Base-by-base conservation (phyloP, 2,329 filamentous ascomycete species). In the Sclerotinia subarctica region DNA sequence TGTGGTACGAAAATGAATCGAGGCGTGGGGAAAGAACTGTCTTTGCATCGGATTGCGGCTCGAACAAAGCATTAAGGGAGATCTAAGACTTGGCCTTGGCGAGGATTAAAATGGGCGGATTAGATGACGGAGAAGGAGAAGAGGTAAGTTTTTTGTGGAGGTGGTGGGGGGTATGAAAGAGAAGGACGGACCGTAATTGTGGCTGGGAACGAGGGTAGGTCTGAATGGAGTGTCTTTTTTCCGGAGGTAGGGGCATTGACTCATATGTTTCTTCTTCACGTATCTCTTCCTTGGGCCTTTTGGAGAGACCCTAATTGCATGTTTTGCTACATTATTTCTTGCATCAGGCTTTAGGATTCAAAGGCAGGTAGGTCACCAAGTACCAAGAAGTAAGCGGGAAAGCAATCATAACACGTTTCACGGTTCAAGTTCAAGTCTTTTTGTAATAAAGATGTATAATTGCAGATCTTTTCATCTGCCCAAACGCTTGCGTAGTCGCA, bases 401-500 rank as follows among this genome's bases (percentile, higher is more conserved):
- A 5, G 19, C 29, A n/a, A 49, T 24, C n/a, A 47, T 35, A 11
- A 11, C 13, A 5, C 5, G 13, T 49, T 35, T 46, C 29, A 29
- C 2, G 29, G 29, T 29, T 29, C 44, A 49, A 35, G 13, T 11
- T 32, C 5, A 49, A 35, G 6, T 8, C 2, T 17, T 3, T 24
- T 35, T 24, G 42, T 21, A 60, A 47, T 17, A 2, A 24, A 24
- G 26, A 24, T 8, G 32, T 47, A 5, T 29, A 17, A 24, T 15
- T 19, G 4, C 0, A 24, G 19, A 32, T 11, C 26, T 56, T 8
- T n/a, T 15, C 7, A 35, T 35, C 13, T n/a, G 24, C 15, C 2
- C 15, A n/a, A 10, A 35, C 15, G 21, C 29, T 60, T 62, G 58
- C 58, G 46, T 62, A 62, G 58, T 62, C 44, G 58, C 58, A 49